Percentiles rank a stretch among this genome's conserved stretches.
Conservation (phyloP, 1,139 yeast genomes). For the Geotrichum reessii region DNA sequence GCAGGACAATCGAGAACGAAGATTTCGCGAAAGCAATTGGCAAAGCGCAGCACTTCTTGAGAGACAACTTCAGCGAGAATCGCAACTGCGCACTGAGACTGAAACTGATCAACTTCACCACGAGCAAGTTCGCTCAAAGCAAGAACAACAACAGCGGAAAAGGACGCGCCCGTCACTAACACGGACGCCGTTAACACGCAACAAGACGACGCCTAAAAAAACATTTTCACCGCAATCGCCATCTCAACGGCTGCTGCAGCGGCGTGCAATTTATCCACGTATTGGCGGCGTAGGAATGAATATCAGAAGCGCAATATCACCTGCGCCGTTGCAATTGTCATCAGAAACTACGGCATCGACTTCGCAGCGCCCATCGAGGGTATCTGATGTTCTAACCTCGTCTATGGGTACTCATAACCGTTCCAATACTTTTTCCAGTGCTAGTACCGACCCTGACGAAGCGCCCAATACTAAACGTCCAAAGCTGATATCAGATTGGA, state of each 20-base stretch:
- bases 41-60: not conserved
- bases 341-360: not conserved
- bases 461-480: not conserved
- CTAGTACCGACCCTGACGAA: not conserved
- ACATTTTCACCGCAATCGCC: not conserved
- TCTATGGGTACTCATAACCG: not conserved
- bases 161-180: not conserved
- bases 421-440: not conserved
- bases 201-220: not conserved
- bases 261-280: not conserved
- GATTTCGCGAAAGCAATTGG: not conserved
- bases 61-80: not conserved
- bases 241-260: not conserved
- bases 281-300: not conserved
- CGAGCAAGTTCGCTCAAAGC: not conserved
- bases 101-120: not conserved
- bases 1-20: not conserved
- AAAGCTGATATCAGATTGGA: slow-evolving; percentile 3
- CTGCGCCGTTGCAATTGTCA: not conserved
- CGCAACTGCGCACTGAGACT: not conserved
- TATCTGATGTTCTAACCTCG: not conserved
- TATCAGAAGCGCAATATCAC: not conserved
- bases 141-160: not conserved
- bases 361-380: not conserved
- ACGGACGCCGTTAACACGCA: not conserved